Percentiles rank a stretch among this genome's conserved stretches.
phyloP scores from a whole-genome alignment of 164 flowering plant genomes.

The Vitis rotundifolia region DNA sequence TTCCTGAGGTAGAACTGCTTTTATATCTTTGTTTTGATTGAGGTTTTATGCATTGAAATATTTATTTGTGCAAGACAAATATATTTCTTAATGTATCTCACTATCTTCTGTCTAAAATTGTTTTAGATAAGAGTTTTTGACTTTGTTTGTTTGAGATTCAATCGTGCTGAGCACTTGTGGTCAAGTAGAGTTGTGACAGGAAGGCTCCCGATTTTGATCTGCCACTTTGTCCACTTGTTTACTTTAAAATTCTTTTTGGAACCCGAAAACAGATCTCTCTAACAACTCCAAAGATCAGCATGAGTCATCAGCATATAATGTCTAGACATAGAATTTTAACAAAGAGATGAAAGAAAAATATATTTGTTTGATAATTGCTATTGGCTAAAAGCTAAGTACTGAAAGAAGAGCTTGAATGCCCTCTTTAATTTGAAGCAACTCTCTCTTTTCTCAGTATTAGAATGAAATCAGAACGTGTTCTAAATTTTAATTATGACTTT shows the following conservation, averaged over 20 bases:
- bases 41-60: no score
- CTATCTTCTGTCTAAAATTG: no score
- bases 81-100: not conserved
- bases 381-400: not conserved
- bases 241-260: not conserved
- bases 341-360: no score
- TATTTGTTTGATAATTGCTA: not conserved
- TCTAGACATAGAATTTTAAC: not conserved
- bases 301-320: not conserved
- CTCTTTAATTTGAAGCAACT: not conserved
- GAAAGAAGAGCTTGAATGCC: not conserved
- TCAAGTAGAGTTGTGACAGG: not conserved
- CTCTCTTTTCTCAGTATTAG: not conserved
- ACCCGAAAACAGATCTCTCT: not conserved
- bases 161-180: not conserved
- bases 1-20: slow-evolving; percentile 57
- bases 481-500: not conserved
- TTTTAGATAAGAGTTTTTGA: no score
- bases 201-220: not conserved
- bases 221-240: not conserved
- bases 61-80: no score
- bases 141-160: no score
- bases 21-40: not conserved
- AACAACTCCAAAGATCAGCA: no score
- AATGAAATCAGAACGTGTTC: not conserved